Percentiles rank a stretch among this genome's conserved stretches.
phyloP scores from a whole-genome alignment of 805 yeast species.

The Wickerhamomyces queroliae region DNA sequence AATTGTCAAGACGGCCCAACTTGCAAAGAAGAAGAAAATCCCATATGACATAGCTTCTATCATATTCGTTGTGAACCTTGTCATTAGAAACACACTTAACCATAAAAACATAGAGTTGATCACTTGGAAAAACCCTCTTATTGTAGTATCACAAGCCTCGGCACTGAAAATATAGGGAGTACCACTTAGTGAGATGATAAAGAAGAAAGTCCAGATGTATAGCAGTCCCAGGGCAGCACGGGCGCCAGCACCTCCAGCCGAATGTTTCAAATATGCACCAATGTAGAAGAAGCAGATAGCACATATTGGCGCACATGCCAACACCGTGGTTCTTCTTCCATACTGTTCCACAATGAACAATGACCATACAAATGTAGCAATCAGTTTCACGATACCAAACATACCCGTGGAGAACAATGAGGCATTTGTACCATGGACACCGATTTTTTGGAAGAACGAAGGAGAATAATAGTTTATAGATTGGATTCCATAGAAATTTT shows the following conservation, averaged over 20 bases:
- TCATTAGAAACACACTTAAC: constrained; percentile 47
- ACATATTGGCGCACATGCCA: constrained; percentile 33
- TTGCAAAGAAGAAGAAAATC: constrained; percentile 32
- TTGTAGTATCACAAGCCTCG: constrained; percentile 38
- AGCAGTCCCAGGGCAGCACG: constrained; percentile 34
- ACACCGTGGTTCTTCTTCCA: constrained; percentile 39
- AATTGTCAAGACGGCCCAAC: constrained; percentile 19
- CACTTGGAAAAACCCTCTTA: constrained; percentile 37
- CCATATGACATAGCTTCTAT: constrained; percentile 37
- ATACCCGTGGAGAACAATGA: constrained; percentile 47
- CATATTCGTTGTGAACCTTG: constrained; percentile 40
- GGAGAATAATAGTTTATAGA: constrained; percentile 52
- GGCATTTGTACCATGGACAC: constrained; percentile 38
- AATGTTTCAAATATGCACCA: constrained; percentile 38
- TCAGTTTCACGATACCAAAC: constrained; percentile 43
- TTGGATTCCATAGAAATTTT: constrained; percentile 42
- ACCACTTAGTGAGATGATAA: constrained; percentile 40
- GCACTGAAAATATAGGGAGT: constrained; percentile 42
- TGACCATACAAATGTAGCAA: constrained; percentile 39
- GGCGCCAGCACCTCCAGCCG: constrained; percentile 36
- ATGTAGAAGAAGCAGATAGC: constrained; percentile 41
- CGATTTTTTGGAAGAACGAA: constrained; percentile 41
- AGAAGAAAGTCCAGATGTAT: constrained; percentile 38
- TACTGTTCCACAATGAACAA: constrained; percentile 38
- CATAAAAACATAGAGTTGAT: constrained; percentile 40